Conservation (phyloP, 129 eudicot genomes). For the Smallanthus sonchifolius region DNA sequence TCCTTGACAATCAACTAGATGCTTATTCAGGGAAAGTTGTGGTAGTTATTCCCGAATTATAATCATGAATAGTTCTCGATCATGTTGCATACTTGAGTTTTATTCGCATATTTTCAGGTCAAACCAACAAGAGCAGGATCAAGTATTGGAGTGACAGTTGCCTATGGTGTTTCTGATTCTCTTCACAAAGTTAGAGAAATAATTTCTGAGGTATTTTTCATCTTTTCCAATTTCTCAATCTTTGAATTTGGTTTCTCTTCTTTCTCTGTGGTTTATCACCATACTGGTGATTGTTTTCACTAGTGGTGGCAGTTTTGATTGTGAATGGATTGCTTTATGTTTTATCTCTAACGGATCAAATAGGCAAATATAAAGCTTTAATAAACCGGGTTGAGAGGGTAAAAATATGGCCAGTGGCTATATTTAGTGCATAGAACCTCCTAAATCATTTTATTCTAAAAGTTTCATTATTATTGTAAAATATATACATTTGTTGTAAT, state of each 20-base stretch:
- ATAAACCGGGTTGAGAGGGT: not conserved
- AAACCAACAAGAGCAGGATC: conserved; percentile 97
- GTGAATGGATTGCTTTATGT: not conserved
- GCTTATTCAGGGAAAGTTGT: conserved; percentile 75
- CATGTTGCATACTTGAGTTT: conserved; percentile 15
- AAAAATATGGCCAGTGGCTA: not conserved
- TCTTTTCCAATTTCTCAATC: not conserved
- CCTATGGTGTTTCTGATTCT: conserved; percentile 82
- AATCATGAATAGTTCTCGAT: not conserved
- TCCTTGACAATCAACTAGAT: conserved; percentile 55
- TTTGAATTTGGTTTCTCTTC: conserved; percentile 3
- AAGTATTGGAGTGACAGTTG: conserved; percentile 92
- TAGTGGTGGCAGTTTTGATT: not conserved
- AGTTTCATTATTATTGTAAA: not conserved
- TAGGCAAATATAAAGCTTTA: no score
- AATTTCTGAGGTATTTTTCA: conserved; percentile 57
- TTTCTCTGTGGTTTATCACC: conserved; percentile 1
- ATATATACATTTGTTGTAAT: not conserved
- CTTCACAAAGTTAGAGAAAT: conserved; percentile 54
- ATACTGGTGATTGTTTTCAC: not conserved
- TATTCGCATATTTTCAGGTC: conserved; percentile 46
- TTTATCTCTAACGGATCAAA: no score
- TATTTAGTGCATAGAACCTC: not conserved
- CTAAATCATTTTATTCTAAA: not conserved
- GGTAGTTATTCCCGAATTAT: conserved; percentile 38